Percentiles rank a stretch among this genome's conserved stretches.
Conservation (phyloP, 164 flowering plant species). For the Echeveria elegans region DNA sequence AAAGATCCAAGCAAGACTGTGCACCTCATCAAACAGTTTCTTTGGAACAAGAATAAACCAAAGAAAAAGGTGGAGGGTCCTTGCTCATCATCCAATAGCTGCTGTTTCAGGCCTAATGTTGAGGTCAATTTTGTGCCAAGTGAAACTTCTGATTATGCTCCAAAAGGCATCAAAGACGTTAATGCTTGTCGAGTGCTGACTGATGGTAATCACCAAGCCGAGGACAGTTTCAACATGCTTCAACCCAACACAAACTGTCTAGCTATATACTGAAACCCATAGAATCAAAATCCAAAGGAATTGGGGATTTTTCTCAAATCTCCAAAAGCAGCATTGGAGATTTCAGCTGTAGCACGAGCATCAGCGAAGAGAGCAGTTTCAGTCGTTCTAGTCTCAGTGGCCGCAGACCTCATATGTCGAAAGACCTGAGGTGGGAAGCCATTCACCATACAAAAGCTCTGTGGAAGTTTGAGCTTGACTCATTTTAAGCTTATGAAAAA, state of each 20-base stretch:
- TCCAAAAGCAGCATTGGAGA: conserved; percentile 81
- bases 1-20: neutral
- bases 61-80: neutral
- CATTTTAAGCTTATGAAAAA: conserved; percentile 65
- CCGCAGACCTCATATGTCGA: conserved; percentile 85
- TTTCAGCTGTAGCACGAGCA: conserved; percentile 53
- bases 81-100: neutral
- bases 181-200: neutral
- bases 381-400: conserved; percentile 54
- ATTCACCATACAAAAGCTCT: conserved; percentile 41
- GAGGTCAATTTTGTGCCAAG: neutral
- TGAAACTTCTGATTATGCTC: neutral
- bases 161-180: neutral
- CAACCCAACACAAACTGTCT: conserved; percentile 15
- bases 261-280: conserved; percentile 21
- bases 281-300: conserved; percentile 40
- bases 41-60: neutral
- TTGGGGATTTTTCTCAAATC: conserved; percentile 73
- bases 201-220: neutral
- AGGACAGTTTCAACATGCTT: neutral
- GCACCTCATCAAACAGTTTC: neutral
- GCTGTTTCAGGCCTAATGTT: neutral
- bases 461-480: conserved; percentile 43
- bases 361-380: conserved; percentile 65
- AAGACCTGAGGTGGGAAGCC: conserved; percentile 76